phyloP scores from a whole-genome alignment of 75 land plant genomes.

The Pseudotsuga menziesii region DNA sequence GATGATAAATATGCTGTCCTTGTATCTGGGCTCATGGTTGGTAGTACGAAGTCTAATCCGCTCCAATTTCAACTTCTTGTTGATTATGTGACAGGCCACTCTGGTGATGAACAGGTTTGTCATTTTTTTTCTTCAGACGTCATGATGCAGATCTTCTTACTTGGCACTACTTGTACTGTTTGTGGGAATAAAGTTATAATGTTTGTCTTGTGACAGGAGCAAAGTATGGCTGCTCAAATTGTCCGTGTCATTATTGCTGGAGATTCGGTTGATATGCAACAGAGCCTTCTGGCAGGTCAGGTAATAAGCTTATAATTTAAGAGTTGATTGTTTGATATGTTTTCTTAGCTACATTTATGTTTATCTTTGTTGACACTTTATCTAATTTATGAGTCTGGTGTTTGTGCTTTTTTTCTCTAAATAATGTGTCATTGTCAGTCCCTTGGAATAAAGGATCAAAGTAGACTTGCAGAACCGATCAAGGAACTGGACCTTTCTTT shows the following conservation, averaged over 20 bases:
- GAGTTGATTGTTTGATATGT: background rate
- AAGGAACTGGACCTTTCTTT: constrained; percentile 90
- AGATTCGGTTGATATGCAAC: constrained; percentile 71
- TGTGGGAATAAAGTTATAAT: background rate
- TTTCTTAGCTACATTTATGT: background rate
- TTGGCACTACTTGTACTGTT: background rate
- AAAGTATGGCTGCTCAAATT: constrained; percentile 73
- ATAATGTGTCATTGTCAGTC: constrained; percentile 34
- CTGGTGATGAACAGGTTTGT: constrained; percentile 86
- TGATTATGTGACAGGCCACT: constrained; percentile 92
- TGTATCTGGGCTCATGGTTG: constrained; percentile 80
- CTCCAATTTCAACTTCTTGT: constrained; percentile 91
- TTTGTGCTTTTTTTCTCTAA: background rate
- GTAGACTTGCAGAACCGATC: constrained; percentile 69
- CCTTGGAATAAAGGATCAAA: constrained; percentile 71
- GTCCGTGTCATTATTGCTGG: constrained; percentile 92
- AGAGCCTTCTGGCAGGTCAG: constrained; percentile 72
- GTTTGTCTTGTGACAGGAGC: constrained; percentile 55
- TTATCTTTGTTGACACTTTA: constrained; percentile 7
- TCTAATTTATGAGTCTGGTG: background rate
- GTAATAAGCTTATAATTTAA: constrained; percentile 21
- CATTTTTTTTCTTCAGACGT: too few relatives aligned
- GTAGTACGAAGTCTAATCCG: constrained; percentile 65
- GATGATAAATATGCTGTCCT: constrained; percentile 91
- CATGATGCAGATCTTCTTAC: background rate